Base-by-base conservation (phyloP, 2,329 filamentous ascomycete genomes). In the Colletotrichum kahawae region DNA sequence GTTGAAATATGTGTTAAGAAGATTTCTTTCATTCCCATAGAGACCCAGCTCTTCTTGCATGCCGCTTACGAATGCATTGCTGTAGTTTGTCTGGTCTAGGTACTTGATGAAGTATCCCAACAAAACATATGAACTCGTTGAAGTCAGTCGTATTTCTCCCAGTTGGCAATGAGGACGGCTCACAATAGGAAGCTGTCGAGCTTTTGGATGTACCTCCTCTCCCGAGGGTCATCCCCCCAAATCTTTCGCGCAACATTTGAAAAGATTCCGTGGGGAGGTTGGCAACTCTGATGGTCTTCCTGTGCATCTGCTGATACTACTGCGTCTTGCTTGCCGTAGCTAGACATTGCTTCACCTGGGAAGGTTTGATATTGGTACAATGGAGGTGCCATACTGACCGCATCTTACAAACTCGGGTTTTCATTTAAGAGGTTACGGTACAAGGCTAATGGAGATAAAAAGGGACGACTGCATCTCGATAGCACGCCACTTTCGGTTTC, bases 71-170 rank as follows among this genome's bases (percentile, higher is more conserved):
- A 80, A 80, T 4, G 78, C 77, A 71, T 79, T 81, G 56, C 70
- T 79, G 12, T 85, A 79, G 51, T 85, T 85, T 31, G 79, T 72
- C 34, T 81, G 79, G 65, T 82, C 80, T 13, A 81, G 71, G 43
- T 79, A 79, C 72, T 82, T 74, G 67, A 70, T 74, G 1, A 74
- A 74, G 4, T 70, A 70, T 9, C 71, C 67, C 12, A 74, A 18
- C n/a, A 67, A 36, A 18, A 70, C 71, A n/a, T 66, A 68, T 4
- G 70, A 66, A 31, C 70, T 72, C 7, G 10, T 33, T 29, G 4
- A 33, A 0, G 56, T 60, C 56, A 60, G 6, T n/a, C 24, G 56
- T 1, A 18, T 31, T 14, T 59, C 24, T 24, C 4, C 13, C 27
- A 2, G 1, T 5, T 56, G n/a, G 21, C 12, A 16, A 0, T 4